phyloP scores from a whole-genome alignment of 345 rosid genomes.

The Theobroma cacao region DNA sequence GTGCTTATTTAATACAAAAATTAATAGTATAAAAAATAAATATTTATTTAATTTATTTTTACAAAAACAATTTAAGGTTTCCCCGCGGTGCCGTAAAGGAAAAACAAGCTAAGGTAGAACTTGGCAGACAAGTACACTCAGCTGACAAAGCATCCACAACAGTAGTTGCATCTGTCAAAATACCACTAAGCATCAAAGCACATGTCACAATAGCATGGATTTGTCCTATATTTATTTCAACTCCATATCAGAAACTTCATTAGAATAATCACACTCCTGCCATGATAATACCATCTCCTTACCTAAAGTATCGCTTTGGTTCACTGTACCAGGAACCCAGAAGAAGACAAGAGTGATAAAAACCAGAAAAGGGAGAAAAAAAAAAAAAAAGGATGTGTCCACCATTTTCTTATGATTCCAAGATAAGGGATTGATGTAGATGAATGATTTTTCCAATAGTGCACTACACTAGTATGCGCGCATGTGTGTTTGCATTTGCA shows the following conservation, averaged over 20 bases:
- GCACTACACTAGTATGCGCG: background rate
- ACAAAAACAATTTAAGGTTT: no score
- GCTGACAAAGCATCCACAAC: conserved; percentile 26
- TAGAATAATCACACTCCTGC: background rate
- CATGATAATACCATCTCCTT: background rate
- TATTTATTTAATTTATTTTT: no score
- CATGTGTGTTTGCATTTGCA: background rate
- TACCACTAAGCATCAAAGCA: conserved; percentile 6
- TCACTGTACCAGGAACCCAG: background rate
- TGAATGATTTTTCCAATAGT: background rate
- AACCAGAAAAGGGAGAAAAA: background rate
- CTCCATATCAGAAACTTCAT: background rate
- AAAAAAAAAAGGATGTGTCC: background rate
- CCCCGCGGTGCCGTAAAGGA: background rate
- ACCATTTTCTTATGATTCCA: background rate
- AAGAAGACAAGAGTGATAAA: background rate
- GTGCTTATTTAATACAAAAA: no score
- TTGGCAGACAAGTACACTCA: conserved; percentile 12
- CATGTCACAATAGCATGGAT: background rate
- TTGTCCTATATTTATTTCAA: background rate
- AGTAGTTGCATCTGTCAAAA: conserved; percentile 14
- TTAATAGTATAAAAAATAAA: no score
- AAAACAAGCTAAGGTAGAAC: background rate
- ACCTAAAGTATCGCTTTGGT: background rate
- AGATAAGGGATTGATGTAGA: background rate